phyloP scores from a whole-genome alignment of 257 asterid genomes.

The Jacaranda copaia region DNA sequence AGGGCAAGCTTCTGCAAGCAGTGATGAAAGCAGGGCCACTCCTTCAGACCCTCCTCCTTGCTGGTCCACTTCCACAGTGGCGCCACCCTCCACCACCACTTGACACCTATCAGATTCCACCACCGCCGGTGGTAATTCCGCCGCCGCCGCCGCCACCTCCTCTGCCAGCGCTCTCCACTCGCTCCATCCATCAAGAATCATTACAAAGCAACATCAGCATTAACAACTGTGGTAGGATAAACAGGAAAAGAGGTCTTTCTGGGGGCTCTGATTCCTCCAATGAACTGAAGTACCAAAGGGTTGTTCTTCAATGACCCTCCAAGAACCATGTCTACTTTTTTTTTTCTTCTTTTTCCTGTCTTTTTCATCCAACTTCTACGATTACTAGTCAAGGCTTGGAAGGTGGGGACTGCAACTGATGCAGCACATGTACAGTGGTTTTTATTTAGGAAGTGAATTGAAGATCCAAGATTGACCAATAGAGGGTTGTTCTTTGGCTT shows the following conservation, averaged over 20 bases:
- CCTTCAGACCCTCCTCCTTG: constrained; percentile 77
- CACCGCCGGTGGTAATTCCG: constrained; percentile 65
- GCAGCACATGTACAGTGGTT: constrained; percentile 48
- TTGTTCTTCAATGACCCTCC: constrained; percentile 56
- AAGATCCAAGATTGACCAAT: constrained; percentile 31
- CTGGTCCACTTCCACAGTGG: constrained; percentile 94
- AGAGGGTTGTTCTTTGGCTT: constrained; percentile 5
- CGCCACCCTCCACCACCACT: constrained; percentile 94
- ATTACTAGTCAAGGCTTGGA: constrained; percentile 39
- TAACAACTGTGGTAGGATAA: constrained; percentile 42
- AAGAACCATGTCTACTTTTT: constrained; percentile 31
- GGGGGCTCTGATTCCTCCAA: constrained; percentile 48
- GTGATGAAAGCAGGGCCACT: constrained; percentile 89
- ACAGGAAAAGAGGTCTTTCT: constrained; percentile 56
- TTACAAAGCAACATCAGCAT: not conserved
- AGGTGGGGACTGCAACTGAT: constrained; percentile 27
- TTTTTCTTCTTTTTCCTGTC: not conserved
- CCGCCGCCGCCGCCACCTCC: constrained; percentile 21
- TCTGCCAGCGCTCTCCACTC: not conserved
- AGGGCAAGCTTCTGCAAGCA: constrained; percentile 76
- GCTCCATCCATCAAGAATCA: not conserved
- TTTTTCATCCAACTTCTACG: not conserved
- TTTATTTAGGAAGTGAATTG: not conserved
- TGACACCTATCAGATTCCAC: constrained; percentile 67
- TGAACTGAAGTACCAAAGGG: constrained; percentile 53